Base-by-base conservation (phyloP, 2,329 filamentous ascomycete species). In the Penicillium psychrosexuale region DNA sequence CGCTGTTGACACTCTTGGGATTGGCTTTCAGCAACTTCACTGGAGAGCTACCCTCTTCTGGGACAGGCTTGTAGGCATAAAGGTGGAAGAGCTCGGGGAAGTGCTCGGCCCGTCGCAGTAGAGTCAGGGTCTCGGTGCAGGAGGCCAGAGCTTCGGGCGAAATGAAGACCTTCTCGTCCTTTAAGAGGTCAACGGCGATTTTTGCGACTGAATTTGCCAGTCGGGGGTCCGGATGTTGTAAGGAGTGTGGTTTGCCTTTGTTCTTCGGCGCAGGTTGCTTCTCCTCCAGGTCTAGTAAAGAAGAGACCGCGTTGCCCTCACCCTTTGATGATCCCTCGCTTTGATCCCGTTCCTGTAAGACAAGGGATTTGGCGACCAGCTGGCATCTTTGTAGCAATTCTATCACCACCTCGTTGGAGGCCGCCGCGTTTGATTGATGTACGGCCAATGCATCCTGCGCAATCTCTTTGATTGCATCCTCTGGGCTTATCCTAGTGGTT, bases 41-140 rank as follows among this genome's bases (percentile, higher is more conserved):
- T 8, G 82, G 81, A 15, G 81, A 82, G 17, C 82, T 80, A 47
- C 80, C 79, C 64, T 84, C 78, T 47, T 81, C 75, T 2, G 91
- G 89, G 59, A 85, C 78, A 9, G 90, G 88, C 73, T 97, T 99
- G 63, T 84, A 84, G 46, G 90, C 90, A 71, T 93, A 97, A 50
- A 97, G 80, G 53, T 86, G 78, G 67, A 99, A 88, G 39, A 91
- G 84, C 56, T 87, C 83, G 7, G 93, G 91, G 59, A 97, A 83
- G 42, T 89, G 86, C 61, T 90, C 84, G 3, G 91, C 86, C 53
- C 82, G 85, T 58, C 85, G 83, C 40, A 97, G 82, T 11, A 86
- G 80, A 28, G 86, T 80, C 71, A 96, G 91, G 42, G 90, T 84
- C 36, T 83, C 80, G 58, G 96, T 86, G 72, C 97, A 97, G 62